Base-by-base conservation (phyloP, 2,329 filamentous ascomycete species). In the Colletotrichum cereale region DNA sequence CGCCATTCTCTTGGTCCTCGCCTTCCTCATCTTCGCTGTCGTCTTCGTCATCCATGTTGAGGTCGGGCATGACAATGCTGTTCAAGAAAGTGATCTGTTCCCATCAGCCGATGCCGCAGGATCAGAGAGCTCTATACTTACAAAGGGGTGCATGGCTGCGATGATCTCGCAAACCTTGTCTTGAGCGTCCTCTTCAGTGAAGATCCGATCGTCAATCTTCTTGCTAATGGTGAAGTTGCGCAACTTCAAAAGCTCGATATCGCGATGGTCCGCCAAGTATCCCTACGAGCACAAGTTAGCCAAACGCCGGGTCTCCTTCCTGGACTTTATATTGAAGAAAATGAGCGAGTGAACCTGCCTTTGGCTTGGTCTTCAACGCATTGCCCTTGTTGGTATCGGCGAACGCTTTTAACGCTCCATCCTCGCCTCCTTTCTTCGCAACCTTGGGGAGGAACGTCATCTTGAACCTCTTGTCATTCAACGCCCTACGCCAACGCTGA, bases 361-460 rank as follows among this genome's bases (percentile, higher is more conserved):
- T 96, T 5, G 95, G 95, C 78, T 92, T 91, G 47, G 90, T 96
- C 86, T 97, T 97, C 62, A 98, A 85, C 18, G 94, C 94, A 73
- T 89, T 92, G 71, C 90, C 89, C 74, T 88, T 84, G 77, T 97
- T 98, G 75, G 87, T 84, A 53, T 84, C 86, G 29, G 88, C 86
- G 80, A 97, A 97, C 1, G 92, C 92, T 74, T 89, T 86, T 6
- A 96, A 80, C 24, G 87, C 90, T 60, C 88, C 88, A 72, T 88
- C 86, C 42, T 77, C 78, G 71, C 90, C 86, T 66, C 89, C 85
- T 62, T 86, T 84, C 66, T 84, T 80, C 26, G 85, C 82, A 4
- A 76, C 75, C 14, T 78, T 74, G 21, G 75, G 71, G 3, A 96
- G 86, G 79, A 95, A 95, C 7, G 86, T 86, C 66, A 85, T 85